phyloP scores from a whole-genome alignment of 257 asterid genomes.

The Jasminum sambac region DNA sequence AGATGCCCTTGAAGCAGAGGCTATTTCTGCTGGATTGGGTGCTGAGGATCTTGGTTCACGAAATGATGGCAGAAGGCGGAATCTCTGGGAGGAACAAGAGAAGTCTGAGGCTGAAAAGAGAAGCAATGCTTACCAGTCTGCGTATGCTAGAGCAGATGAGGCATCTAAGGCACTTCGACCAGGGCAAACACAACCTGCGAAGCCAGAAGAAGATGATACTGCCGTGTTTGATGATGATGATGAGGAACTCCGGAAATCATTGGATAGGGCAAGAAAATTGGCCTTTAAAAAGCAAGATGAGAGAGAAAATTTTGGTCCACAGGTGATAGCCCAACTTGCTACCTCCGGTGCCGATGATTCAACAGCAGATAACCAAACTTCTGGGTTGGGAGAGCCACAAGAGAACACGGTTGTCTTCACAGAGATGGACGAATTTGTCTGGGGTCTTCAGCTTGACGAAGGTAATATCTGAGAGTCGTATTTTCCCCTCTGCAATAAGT shows the following conservation, averaged over 20 bases:
- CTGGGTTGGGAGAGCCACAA: slow-evolving; percentile 53
- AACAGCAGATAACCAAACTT: slow-evolving; percentile 38
- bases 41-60: slow-evolving; percentile 86
- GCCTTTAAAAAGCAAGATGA: slow-evolving; percentile 66
- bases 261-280: slow-evolving; percentile 84
- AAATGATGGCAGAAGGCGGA: slow-evolving; percentile 60
- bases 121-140: slow-evolving; percentile 74
- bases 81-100: slow-evolving; percentile 76
- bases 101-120: slow-evolving; percentile 72
- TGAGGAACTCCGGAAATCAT: slow-evolving; percentile 82
- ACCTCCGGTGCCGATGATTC: slow-evolving; percentile 46
- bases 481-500: background rate
- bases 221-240: slow-evolving; percentile 82
- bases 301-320: slow-evolving; percentile 48
- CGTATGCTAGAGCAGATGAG: slow-evolving; percentile 83
- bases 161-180: slow-evolving; percentile 86
- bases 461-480: slow-evolving; percentile 36
- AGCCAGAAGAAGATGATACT: slow-evolving; percentile 60
- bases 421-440: slow-evolving; percentile 97
- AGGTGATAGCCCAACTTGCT: slow-evolving; percentile 50
- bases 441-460: slow-evolving; percentile 95
- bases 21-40: slow-evolving; percentile 87
- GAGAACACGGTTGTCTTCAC: slow-evolving; percentile 87
- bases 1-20: slow-evolving; percentile 93
- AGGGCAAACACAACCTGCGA: slow-evolving; percentile 34